A percentile compares a stretch with the other conserved stretches of the same genome.
Conservation (phyloP, 148 eudicot species). For the Cornus kousa region DNA sequence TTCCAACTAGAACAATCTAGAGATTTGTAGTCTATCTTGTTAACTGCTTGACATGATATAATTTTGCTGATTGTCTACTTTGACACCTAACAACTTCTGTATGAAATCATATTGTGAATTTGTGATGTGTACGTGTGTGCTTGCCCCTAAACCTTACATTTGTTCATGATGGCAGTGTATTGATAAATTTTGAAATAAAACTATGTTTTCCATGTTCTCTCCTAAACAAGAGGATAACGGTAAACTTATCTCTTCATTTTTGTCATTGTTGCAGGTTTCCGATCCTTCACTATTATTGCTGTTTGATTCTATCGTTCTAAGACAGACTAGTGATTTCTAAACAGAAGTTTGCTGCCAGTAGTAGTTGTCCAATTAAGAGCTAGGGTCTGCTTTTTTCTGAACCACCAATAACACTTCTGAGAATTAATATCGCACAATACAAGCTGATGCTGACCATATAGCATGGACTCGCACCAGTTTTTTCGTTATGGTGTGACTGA, state of each 20-base stretch:
- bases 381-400: too few relatives aligned
- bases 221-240: neutral
- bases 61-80: neutral
- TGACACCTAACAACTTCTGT: neutral
- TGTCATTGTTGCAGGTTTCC: constrained; percentile 6
- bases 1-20: neutral
- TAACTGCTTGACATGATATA: neutral
- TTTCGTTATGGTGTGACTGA: constrained; percentile 42
- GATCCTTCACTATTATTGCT: neutral
- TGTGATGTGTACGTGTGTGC: neutral
- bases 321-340: neutral
- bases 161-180: neutral
- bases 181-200: neutral
- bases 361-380: constrained; percentile 11
- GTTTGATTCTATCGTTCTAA: neutral
- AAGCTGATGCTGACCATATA: constrained; percentile 34
- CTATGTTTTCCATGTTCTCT: too few relatives aligned
- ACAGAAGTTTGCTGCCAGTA: neutral
- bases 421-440: neutral
- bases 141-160: neutral
- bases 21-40: neutral
- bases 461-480: constrained; percentile 74
- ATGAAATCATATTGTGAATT: neutral
- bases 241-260: neutral
- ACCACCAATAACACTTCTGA: neutral